These are phyloP conservation scores for Kalmusia sp. DNA, from an alignment of 2,329 filamentous ascomycete species.

Conservation along the genomic window DNA sequence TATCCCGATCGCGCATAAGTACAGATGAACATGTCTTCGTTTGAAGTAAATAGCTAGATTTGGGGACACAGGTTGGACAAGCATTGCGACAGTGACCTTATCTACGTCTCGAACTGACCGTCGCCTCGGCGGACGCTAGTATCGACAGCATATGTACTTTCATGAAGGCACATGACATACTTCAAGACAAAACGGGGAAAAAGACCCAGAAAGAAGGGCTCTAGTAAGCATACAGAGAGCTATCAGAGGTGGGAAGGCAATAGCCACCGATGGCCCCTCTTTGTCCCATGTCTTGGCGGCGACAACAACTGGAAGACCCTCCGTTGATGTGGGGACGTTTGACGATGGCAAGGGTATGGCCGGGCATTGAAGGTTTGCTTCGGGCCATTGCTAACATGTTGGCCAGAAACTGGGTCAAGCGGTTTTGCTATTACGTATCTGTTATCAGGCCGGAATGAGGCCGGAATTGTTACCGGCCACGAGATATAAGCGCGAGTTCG, in stretches of 20 bases:
- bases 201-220: no score
- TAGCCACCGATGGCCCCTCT: not conserved
- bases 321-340: not conserved
- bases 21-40: no score
- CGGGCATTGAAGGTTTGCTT: conserved; percentile 25
- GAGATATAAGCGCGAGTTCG: conserved; percentile 40
- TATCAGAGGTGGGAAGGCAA: not conserved
- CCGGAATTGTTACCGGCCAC: conserved; percentile 45
- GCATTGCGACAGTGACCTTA: no score
- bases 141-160: no score
- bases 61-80: no score
- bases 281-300: conserved; percentile 28
- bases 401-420: conserved; percentile 19
- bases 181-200: no score
- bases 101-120: no score
- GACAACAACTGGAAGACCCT: conserved; percentile 9
- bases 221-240: no score
- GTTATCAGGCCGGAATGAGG: conserved; percentile 46
- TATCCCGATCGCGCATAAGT: no score
- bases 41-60: no score
- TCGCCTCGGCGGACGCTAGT: no score
- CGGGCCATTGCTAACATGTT: conserved; percentile 13
- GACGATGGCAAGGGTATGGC: not conserved
- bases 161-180: no score
- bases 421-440: conserved; percentile 48